Base-by-base conservation (phyloP, 2,329 filamentous ascomycete genomes). In the Botrytis deweyae region DNA sequence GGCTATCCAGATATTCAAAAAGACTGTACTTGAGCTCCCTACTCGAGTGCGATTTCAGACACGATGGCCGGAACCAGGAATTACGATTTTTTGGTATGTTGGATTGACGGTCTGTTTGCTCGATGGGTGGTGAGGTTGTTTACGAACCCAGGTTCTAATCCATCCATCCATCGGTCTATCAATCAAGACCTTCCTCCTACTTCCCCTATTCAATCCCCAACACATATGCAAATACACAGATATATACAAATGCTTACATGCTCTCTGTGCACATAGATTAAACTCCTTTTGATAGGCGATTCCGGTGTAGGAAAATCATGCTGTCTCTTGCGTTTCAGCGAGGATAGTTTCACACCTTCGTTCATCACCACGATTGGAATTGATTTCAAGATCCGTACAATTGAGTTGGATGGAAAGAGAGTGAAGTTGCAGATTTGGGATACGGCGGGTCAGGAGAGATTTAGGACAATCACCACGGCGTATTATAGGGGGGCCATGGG, bases 401-500 rank as follows among this genome's bases (percentile, higher is more conserved):
- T 99, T 86, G 96, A 99, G 86, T 88, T 99, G 79, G 96, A 99
- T 85, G 95, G 95, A 83, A 99, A 99, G 90, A 90, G 95, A 76
- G 96, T 99, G 81, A 99, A 99, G 88, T 87, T 99, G 83, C 96
- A 99, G 87, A 99, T 99, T 85, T 99, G 96, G 96, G 96, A 99
- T 82, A 99, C 96, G 40, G 96, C 96, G 72, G 96, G 96, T 72
- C 96, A 99, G 85, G 96, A 99, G 86, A 92, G 96, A 76, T 99
- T 99, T 89, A 90, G 96, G 78, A 99, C 96, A 77, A 99, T 99
- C 86, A 99, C 96, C 71, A 98, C 96, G 66, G 95, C 96, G 78
- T 99, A 99, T 86, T 99, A 99, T 85, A 90, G 96, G 82, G 96
- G 96, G 81, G 96, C 96, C 78, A 98, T 98, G 95, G 96, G 96